Conservation (phyloP, 805 yeast species). For the Metschnikowia kofuensis region DNA sequence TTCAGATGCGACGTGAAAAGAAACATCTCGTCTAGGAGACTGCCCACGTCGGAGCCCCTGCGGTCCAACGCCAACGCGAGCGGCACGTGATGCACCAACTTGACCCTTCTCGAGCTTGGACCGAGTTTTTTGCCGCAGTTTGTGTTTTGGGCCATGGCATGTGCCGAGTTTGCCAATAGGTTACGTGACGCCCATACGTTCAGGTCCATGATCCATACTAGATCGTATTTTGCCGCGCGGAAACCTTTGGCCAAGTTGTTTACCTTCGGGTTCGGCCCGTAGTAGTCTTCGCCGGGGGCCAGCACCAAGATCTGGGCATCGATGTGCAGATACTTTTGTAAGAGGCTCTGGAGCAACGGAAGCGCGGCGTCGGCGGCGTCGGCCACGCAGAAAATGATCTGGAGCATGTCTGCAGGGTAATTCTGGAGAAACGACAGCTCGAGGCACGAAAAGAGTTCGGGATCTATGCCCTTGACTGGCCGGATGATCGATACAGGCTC, state of each 20-base stretch:
- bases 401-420: constrained; percentile 58
- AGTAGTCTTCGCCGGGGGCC: constrained; percentile 45
- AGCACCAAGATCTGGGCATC: constrained; percentile 56
- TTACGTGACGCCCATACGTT: constrained; percentile 76
- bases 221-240: constrained; percentile 61
- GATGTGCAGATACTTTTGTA: constrained; percentile 51
- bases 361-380: constrained; percentile 61
- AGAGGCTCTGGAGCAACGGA: constrained; percentile 49
- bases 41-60: constrained; percentile 11
- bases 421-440: constrained; percentile 65
- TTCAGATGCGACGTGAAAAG: constrained; percentile 80
- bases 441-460: constrained; percentile 67
- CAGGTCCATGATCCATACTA: constrained; percentile 82
- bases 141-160: constrained; percentile 44
- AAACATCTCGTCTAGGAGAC: constrained; percentile 74
- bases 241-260: constrained; percentile 85
- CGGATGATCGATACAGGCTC: constrained; percentile 69
- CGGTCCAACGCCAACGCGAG: constrained; percentile 45
- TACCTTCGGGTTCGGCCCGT: constrained; percentile 87
- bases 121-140: constrained; percentile 47
- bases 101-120: constrained; percentile 39
- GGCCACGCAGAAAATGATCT: constrained; percentile 76
- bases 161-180: constrained; percentile 62
- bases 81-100: constrained; percentile 81
- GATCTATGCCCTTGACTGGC: constrained; percentile 82